Evolutionary conservation across 345 rosid genomes (phyloP).

Genomic region (Physaria fendleri): DNA sequence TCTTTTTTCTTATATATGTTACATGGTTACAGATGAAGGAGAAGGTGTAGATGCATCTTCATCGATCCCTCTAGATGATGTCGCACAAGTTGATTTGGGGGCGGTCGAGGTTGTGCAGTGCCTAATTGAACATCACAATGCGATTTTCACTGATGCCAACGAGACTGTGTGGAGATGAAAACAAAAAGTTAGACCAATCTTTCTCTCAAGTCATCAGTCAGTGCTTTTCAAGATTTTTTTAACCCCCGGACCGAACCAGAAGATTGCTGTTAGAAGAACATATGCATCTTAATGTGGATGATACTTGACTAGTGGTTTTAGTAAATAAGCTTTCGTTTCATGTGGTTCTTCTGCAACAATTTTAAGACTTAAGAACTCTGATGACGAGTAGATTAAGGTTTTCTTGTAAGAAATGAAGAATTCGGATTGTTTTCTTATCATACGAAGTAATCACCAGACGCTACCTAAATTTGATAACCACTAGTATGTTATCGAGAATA

Average conservation of each 20-base stretch:
- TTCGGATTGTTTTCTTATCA: neutral
- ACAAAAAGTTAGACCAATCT: neutral
- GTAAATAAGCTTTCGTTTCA: constrained; percentile 21
- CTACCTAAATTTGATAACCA: neutral
- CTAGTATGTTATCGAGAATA: constrained; percentile 48
- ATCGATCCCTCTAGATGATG: constrained; percentile 75
- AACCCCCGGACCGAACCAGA: neutral
- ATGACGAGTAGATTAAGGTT: neutral
- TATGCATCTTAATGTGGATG: constrained; percentile 15
- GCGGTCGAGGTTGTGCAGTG: constrained; percentile 81
- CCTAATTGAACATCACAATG: constrained; percentile 83
- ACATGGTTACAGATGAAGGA: constrained; percentile 51
- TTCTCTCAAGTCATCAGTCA: constrained; percentile 1
- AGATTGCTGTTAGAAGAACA: neutral
- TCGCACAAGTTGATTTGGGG: constrained; percentile 54
- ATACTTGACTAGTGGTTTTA: constrained; percentile 13
- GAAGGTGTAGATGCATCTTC: constrained; percentile 63
- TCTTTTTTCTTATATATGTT: neutral
- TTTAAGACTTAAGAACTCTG: neutral
- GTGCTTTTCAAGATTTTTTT: neutral
- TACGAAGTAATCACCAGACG: neutral
- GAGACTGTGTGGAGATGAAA: constrained; percentile 32
- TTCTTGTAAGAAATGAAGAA: neutral
- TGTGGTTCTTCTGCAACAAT: constrained; percentile 1
- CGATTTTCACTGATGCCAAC: constrained; percentile 72